Evolutionary conservation across 179 eudicot species (phyloP), one percentile per base, ranked within the genome.

Genomic region (Silene noctiflora): DNA sequence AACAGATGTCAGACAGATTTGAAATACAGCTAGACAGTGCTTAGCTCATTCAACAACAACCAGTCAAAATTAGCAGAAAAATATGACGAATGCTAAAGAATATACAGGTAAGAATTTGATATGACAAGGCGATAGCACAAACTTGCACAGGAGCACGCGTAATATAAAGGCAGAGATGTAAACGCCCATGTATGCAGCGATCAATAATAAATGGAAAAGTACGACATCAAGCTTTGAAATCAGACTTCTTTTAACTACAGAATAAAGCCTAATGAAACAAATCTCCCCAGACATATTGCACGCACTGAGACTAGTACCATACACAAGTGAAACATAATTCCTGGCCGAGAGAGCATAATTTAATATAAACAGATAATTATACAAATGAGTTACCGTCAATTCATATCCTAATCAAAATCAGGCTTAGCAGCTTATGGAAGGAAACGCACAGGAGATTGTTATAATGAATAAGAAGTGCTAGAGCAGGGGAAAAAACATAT

Each of bases 291-390:
- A 21, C 3, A 42, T 39, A 42, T 69, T 16, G 6, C 22, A 21
- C 24, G 11, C 16, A 69, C 19, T 20, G 20, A 20, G 31, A 69
- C 31, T 0, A 22, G 72, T 29, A 31, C 69, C 69, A 65, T 14
- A 13, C 17, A 27, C 42, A 42, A 9, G 29, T 44, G 55, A 42
- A 42, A 42, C 9, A n/a, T 39, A 33, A 9, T 33, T 20, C 8
- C 13, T 4, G 3, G 29, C 29, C 44, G 56, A 21, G 12, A 7
- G 42, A n/a, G 19, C 53, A 39, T 6, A 67, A 39, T 11, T 20
- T 67, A 11, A n/a, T 19, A 48, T 44, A 66, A 63, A 75, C 44
- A 48, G 61, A 5, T n/a, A n/a, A 72, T 39, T 25, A 69, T 39
- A 14, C 16, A 3, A 29, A 13, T 16, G 22, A 20, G 58, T 8